Base-by-base conservation (phyloP, 371 early-diverging fungal genomes). In the Zychaea mexicana region DNA sequence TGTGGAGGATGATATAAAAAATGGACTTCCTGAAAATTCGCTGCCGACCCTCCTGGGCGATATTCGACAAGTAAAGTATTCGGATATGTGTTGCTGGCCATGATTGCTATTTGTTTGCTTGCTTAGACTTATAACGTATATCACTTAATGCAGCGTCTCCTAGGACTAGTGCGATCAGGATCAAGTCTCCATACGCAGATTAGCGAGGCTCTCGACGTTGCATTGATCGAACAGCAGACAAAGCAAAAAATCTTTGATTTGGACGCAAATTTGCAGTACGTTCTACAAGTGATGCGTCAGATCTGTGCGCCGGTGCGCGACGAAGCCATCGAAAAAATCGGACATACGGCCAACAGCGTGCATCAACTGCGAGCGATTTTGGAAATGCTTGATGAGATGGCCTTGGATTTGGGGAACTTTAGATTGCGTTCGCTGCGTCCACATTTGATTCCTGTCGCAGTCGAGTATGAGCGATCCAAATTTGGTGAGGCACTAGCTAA, bases 281-380 rank as follows among this genome's bases (percentile, higher is more conserved):
- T 91, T 2, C 45, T 82, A 1, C 63, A 65, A 33, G 78, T 79
- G 15, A 88, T 92, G 88, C 59, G 78, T 1, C 76, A 83, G 52
- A 81, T 92, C 26, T 91, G 92, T 66, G 92, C 94, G 0, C 94
- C 94, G 10, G 78, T 88, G 2, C 84, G 93, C 8, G 94, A 94
- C 63, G 66, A 74, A 15, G 77, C 79, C 12, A 85, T 93, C 36
- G 71, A 81, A 32, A 65, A 22, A 5, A 64, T 88, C 15, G 58
- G 57, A 3, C 30, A 52, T 15, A 45, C 57, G 5, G 68, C 55
- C 26, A 72, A 75, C 57, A 70, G 62, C 22, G 69, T 71, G 13
- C 71, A 73, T 21, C 68, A 76, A n/a, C 74, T 89, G 52, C 73
- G 81, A 33, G 64, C 63, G 10, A 79, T 85, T 22, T 66, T 92